Evolutionary conservation across 140 eudicot species (phyloP).

Genomic region (Flaveria floridana): DNA sequence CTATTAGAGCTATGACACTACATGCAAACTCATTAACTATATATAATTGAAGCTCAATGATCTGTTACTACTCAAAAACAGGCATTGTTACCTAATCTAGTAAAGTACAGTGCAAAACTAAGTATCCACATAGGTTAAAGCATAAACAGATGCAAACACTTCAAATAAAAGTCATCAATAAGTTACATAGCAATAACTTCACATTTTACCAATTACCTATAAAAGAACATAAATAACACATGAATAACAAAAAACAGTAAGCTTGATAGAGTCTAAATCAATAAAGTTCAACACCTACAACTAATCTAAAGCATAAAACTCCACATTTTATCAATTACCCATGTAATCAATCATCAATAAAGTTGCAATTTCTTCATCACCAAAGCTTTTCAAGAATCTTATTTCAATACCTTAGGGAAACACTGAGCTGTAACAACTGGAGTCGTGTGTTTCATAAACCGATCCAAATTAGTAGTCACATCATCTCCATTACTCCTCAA

Average conservation of each 20-base stretch:
- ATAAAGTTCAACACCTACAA: neutral
- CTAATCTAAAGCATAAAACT: constrained; percentile 12
- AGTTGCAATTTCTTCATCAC: neutral
- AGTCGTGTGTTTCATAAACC: constrained; percentile 85
- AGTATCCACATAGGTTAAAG: constrained; percentile 11
- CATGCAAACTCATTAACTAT: constrained; percentile 22
- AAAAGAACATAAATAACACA: constrained; percentile 6
- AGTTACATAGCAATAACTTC: no score
- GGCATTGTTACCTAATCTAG: constrained; percentile 14
- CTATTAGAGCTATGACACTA: constrained; percentile 14
- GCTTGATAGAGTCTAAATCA: neutral
- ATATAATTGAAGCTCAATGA: neutral
- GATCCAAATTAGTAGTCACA: constrained; percentile 66
- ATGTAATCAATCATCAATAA: neutral
- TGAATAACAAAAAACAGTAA: neutral
- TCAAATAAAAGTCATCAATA: neutral
- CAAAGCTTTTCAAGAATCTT: neutral
- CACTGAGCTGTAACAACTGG: constrained; percentile 73
- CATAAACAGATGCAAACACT: constrained; percentile 3
- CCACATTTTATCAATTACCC: constrained; percentile 6
- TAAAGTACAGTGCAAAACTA: neutral
- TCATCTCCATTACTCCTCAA: constrained; percentile 20
- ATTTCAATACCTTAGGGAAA: constrained; percentile 64
- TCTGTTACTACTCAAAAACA: constrained; percentile 20
- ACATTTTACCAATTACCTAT: neutral